Base-by-base conservation (phyloP, 371 early-diverging fungal genomes). In the Apophysomyces sp. region DNA sequence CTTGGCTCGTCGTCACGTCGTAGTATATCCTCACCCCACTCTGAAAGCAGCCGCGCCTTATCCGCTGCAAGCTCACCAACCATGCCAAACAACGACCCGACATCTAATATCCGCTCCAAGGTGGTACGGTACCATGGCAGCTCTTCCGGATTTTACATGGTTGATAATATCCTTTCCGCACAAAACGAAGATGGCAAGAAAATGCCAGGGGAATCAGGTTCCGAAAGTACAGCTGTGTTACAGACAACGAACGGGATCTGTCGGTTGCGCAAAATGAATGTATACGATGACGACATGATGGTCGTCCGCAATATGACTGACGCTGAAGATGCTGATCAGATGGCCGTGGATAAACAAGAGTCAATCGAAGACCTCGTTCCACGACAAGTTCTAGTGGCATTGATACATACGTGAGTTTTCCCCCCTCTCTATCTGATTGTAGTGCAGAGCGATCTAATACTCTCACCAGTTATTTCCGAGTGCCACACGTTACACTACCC, bases 81-180 rank as follows among this genome's bases (percentile, higher is more conserved):
- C 11, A 2, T 55, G 34, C 55, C 55, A 3, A n/a, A 15, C 30
- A 55, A 55, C 15, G 31, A 31, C 16, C 31, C 36, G 9, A 31
- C 32, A n/a, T 55, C 28, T 32, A 4, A 21, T 11, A 30, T 7
- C 15, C 34, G 54, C 3, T 32, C 54, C 53, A 65, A 44, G 13
- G 55, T 68, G 18, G 34, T 63, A 15, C 61, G 74, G 27, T 68
- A 71, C 21, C 72, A 68, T 9, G 70, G 72, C 3, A 69, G 70
- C 26, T 72, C 74, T 2, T 74, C 77, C 3, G 77, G 69, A 12
- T 72, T 63, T 58, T 67, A 74, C 52, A 52, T 69, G 0, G 59
- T 69, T 3, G 66, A 61, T 12, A 63, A 67, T 21, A 62, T 69
- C 7, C 39, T 58, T n/a, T 49, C 57, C 7, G 32, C 31, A 6